Base-by-base conservation (phyloP, 768 basidiomycete species). In the Rhizopogon sp. region DNA sequence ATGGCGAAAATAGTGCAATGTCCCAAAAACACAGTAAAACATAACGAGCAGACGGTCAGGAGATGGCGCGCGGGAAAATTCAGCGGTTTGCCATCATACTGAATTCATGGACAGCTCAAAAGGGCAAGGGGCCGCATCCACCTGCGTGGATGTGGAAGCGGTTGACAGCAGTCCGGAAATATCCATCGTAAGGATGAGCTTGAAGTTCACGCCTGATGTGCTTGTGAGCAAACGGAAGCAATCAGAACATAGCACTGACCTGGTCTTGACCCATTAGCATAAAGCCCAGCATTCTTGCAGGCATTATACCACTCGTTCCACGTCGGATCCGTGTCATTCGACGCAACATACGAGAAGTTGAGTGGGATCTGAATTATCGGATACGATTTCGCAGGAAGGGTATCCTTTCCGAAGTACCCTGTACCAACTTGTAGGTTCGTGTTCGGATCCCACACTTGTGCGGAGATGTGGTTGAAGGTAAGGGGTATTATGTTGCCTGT, bases 241-340 rank as follows among this genome's bases (percentile, higher is more conserved):
- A 31, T 22, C 49, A 47, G 52, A 11, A 39, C 6, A 33, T 35
- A 46, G 45, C 58, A 78, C 87, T 33, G 63, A 92, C 85, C 77
- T 53, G 80, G 83, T 52, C 85, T 81, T 45, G 67, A 72, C n/a
- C 79, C 82, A 64, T 71, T 71, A 3, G 67, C 35, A 66, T 72
- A 81, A 31, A 81, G 64, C 39, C 68, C 75, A 40, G 68, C 63
- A 65, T 91, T 87, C 72, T 78, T 79, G 74, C 92, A 94, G 6
- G 80, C 87, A 54, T 87, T 75, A 66, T 93, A 88, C 83, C 87
- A 90, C 52, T 82, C 83, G 6, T 66, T 65, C 88, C 93, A 98
- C 20, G 94, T 96, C 37, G 78, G 74, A 70, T 98, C 94, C 5
- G 86, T 81, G 43, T 81, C 77, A 65, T 98, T 97, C 10, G 81